Evolutionary conservation across 2,329 filamentous ascomycete genomes (phyloP), one percentile per base, ranked within the genome.

Genomic region (Thelonectria blattea): DNA sequence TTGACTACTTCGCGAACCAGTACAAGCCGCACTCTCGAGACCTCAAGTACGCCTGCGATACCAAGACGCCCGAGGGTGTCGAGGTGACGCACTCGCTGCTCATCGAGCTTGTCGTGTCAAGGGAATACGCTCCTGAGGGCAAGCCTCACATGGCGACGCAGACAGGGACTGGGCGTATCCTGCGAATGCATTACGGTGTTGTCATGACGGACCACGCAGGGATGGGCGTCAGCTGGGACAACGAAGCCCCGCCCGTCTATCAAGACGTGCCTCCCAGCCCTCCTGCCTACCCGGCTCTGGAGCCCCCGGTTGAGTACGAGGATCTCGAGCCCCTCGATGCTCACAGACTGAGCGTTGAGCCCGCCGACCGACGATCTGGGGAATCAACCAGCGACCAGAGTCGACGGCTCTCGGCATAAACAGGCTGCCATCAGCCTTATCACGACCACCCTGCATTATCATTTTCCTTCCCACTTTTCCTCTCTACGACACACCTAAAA

Each of bases 221-320:
- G 17, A 85, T 97, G 73, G 93, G 94, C 52, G 93, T 99, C 70
- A 92, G 91, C 68, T 99, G 95, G 94, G 94, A 98, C 69, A 94
- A 97, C 77, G 94, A 99, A 80, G 88, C 91, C 72, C 94, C 94
- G 12, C 94, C 94, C 1, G 86, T 96, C 67, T 99, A 99, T 78
- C 90, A 95, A 76, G 92, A 98, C 73, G 93, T 98, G 43, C 93
- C 94, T 1, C 89, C 88, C 2, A 92, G 90, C 70, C 94, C 94
- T 50, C 94, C 94, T 0, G 83, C 81, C 6, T 93, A 93, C 76
- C 79, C 73, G 27, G 58, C 65, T 14, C 62, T 67, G 6, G 73
- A 76, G 60, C 73, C 75, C 15, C 75, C 74, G 2, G 64, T 76
- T 42, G 73, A 76, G 58, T 79, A 80, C 20, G 78, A 80, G 24